Conservation (phyloP, 2,329 filamentous ascomycete species). For the Ambrosiella cleistominuta region DNA sequence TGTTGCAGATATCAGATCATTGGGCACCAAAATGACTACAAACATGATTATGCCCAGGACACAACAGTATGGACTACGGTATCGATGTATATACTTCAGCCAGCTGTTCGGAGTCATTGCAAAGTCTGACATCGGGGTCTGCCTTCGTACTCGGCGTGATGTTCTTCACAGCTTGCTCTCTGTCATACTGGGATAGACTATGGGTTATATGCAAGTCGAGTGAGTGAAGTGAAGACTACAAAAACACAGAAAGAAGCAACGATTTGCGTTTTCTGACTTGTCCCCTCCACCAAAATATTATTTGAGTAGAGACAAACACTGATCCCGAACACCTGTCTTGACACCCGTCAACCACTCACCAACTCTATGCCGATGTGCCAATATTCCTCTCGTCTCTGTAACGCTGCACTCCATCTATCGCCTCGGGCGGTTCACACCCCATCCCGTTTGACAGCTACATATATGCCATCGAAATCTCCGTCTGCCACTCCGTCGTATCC, state of each 20-base stretch:
- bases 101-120: too few relatives aligned
- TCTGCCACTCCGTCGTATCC: background rate
- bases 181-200: too few relatives aligned
- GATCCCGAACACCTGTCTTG: background rate
- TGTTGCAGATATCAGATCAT: background rate
- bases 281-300: background rate
- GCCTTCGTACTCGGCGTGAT: too few relatives aligned
- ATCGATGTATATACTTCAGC: background rate
- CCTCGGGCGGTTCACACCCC: background rate
- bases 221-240: too few relatives aligned
- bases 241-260: background rate
- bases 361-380: background rate
- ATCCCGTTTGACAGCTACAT: background rate
- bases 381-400: background rate
- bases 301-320: too few relatives aligned
- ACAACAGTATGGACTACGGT: background rate
- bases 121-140: too few relatives aligned
- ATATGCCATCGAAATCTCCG: background rate
- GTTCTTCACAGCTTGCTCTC: too few relatives aligned
- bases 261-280: background rate
- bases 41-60: background rate
- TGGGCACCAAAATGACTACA: background rate
- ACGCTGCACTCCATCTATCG: background rate
- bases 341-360: background rate
- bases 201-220: too few relatives aligned